Percentiles rank a stretch among this genome's conserved stretches.
phyloP scores from a whole-genome alignment of 371 early-diverging fungal genomes.

The Mucor velutinosus region DNA sequence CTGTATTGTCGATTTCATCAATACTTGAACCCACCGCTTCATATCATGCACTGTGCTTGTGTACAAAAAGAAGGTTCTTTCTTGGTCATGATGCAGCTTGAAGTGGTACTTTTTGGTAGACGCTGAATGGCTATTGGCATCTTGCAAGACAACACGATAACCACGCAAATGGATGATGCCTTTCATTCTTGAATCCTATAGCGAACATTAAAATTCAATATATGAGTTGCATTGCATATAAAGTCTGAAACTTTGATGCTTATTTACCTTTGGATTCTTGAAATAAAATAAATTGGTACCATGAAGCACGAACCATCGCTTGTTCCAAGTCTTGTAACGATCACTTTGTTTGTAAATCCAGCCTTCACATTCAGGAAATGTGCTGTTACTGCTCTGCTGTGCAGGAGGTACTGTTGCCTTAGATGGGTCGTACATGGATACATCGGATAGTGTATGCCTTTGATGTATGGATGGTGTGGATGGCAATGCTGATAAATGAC shows the following conservation, averaged over 20 bases:
- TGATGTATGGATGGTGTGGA: not conserved
- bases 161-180: conserved; percentile 59
- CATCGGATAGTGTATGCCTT: not conserved
- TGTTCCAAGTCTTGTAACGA: conserved; percentile 66
- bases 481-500: no score
- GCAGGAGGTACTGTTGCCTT: not conserved
- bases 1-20: conserved; percentile 72
- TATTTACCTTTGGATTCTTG: conserved; percentile 58
- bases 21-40: conserved; percentile 62
- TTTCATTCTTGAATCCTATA: conserved; percentile 50
- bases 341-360: conserved; percentile 68
- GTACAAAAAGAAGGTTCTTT: conserved; percentile 66
- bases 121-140: not conserved
- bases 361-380: conserved; percentile 57
- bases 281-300: conserved; percentile 61
- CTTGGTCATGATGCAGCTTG: conserved; percentile 60
- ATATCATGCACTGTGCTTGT: conserved; percentile 52
- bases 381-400: not conserved
- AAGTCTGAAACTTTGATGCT: not conserved
- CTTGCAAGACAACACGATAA: conserved; percentile 36
- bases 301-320: conserved; percentile 68
- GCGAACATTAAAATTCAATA: conserved; percentile 21
- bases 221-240: conserved; percentile 41
- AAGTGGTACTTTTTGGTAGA: conserved; percentile 65
- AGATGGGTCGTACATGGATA: not conserved